A percentile compares a stretch with the other conserved stretches of the same genome.
phyloP scores from a whole-genome alignment of 1,139 yeast genomes.

The Williopsis jadinii region DNA sequence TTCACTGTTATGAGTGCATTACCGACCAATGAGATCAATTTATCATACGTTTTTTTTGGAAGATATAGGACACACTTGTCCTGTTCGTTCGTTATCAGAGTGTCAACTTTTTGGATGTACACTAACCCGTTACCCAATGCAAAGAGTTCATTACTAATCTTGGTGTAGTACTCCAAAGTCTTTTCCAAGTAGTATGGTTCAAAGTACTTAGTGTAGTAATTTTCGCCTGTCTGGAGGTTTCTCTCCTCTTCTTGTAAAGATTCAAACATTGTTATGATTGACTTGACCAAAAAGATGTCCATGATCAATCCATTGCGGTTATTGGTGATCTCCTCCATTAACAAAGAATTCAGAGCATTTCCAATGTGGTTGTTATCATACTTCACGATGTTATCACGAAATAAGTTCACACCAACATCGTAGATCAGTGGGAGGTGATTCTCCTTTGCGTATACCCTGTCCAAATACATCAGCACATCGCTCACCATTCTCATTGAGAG shows the following conservation, averaged over 20 bases:
- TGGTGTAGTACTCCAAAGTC: slow-evolving; percentile 50
- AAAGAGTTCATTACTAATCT: slow-evolving; percentile 38
- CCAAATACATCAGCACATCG: slow-evolving; percentile 81
- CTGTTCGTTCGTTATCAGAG: slow-evolving; percentile 50
- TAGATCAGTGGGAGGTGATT: slow-evolving; percentile 59
- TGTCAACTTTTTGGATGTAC: slow-evolving; percentile 47
- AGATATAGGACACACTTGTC: slow-evolving; percentile 49
- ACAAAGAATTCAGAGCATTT: slow-evolving; percentile 36
- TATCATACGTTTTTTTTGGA: slow-evolving; percentile 48
- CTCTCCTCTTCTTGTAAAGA: slow-evolving; percentile 36
- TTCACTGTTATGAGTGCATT: slow-evolving; percentile 56
- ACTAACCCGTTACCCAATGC: slow-evolving; percentile 40
- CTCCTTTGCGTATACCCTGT: slow-evolving; percentile 78
- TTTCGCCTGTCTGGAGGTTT: slow-evolving; percentile 31
- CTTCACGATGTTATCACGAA: slow-evolving; percentile 38
- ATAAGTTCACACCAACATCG: slow-evolving; percentile 66
- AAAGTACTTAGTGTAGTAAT: slow-evolving; percentile 55
- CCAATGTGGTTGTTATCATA: slow-evolving; percentile 46
- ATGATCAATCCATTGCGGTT: slow-evolving; percentile 57
- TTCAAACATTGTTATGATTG: slow-evolving; percentile 68
- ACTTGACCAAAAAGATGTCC: slow-evolving; percentile 54
- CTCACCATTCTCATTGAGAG: slow-evolving; percentile 74
- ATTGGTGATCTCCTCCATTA: slow-evolving; percentile 51
- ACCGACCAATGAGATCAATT: slow-evolving; percentile 49
- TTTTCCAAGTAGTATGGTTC: slow-evolving; percentile 57